Evolutionary conservation across 2,329 filamentous ascomycete species (phyloP).

Genomic region (Thermothelomyces thermophilus): DNA sequence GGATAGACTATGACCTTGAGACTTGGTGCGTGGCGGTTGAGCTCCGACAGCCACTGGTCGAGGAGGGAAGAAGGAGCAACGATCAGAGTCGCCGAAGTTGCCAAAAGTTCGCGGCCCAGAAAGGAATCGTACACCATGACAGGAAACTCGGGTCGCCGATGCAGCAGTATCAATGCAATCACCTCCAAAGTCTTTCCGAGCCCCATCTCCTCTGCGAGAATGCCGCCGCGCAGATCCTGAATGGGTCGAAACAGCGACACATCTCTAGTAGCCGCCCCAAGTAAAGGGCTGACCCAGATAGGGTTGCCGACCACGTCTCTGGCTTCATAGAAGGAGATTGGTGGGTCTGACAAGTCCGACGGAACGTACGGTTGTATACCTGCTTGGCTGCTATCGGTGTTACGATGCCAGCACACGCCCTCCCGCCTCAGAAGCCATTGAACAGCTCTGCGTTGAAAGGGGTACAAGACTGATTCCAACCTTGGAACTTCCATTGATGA

Average conservation of each 20-base stretch:
- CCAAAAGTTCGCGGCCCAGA: conserved; percentile 38
- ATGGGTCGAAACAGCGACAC: conserved; percentile 36
- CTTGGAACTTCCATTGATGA: conserved; percentile 37
- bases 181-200: conserved; percentile 75
- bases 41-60: conserved; percentile 56
- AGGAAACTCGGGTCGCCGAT: conserved; percentile 38
- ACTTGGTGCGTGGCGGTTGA: conserved; percentile 50
- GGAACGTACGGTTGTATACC: conserved; percentile 25
- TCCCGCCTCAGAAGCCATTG: conserved; percentile 65
- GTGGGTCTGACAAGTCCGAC: conserved; percentile 21
- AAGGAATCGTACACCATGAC: conserved; percentile 32
- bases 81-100: conserved; percentile 54
- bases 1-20: conserved; percentile 52
- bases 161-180: conserved; percentile 61
- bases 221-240: conserved; percentile 51
- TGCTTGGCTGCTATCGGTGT: conserved; percentile 8
- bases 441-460: conserved; percentile 65
- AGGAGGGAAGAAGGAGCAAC: conserved; percentile 51
- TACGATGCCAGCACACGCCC: conserved; percentile 44
- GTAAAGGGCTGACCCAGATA: conserved; percentile 48
- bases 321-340: conserved; percentile 39
- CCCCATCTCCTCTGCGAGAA: conserved; percentile 77
- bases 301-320: conserved; percentile 40
- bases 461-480: conserved; percentile 52
- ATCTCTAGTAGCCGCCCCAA: conserved; percentile 52